A percentile compares a stretch with the other conserved stretches of the same genome.
Evolutionary conservation across 257 asterid genomes (phyloP).

Genomic region (Solanum etuberosum): DNA sequence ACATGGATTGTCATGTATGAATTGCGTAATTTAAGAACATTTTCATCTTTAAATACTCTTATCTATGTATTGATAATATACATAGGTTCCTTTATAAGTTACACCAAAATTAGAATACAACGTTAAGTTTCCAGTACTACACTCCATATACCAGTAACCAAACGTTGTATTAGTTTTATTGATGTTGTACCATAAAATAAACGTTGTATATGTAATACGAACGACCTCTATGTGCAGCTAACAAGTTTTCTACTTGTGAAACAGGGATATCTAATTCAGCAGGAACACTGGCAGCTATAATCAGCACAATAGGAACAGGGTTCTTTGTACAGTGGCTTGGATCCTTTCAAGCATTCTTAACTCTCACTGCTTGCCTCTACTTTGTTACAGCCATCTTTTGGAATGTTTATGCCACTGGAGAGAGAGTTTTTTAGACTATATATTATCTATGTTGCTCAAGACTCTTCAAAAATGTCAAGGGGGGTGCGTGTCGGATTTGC

Average conservation of each 20-base stretch:
- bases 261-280: conserved; percentile 90
- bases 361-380: conserved; percentile 85
- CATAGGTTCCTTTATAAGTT: background rate
- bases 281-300: conserved; percentile 85
- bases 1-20: background rate
- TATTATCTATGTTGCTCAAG: background rate
- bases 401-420: conserved; percentile 85
- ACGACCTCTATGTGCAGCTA: background rate
- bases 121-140: background rate
- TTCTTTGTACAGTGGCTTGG: conserved; percentile 87
- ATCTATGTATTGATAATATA: background rate
- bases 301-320: conserved; percentile 89
- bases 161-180: background rate
- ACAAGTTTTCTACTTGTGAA: background rate
- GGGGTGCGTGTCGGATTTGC: background rate
- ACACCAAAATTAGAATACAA: background rate
- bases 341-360: conserved; percentile 80
- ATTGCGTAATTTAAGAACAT: background rate
- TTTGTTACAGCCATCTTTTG: conserved; percentile 67
- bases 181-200: background rate
- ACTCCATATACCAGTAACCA: background rate
- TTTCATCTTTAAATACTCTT: background rate
- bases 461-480: background rate
- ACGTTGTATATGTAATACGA: background rate
- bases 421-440: conserved; percentile 58